Conservation (phyloP, 768 basidiomycete genomes). For the Lactarius pseudohatsudake region DNA sequence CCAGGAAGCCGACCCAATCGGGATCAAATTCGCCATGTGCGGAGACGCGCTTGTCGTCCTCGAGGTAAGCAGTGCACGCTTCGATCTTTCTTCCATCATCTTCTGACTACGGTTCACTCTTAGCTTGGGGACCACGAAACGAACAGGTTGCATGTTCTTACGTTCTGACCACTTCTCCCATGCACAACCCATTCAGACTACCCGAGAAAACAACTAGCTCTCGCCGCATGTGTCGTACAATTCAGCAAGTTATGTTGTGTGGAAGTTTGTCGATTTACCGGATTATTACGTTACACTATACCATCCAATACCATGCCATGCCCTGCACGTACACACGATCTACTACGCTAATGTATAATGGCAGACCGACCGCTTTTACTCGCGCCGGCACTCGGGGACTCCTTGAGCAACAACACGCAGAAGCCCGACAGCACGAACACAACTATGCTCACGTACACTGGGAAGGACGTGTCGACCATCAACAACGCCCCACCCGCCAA, state of each 20-base stretch:
- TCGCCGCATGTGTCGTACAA: background rate
- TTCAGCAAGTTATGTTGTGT: background rate
- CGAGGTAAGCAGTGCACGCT: background rate
- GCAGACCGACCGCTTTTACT: slow-evolving; percentile 22
- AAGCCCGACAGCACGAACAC: slow-evolving; percentile 63
- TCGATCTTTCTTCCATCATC: background rate
- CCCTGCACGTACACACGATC: background rate
- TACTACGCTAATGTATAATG: slow-evolving; percentile 19
- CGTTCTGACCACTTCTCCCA: background rate
- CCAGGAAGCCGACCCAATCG: slow-evolving; percentile 13
- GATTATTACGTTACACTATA: background rate
- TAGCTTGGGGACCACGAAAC: slow-evolving; percentile 3
- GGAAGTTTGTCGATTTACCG: background rate
- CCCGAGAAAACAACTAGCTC: too few species aligned
- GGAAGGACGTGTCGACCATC: slow-evolving; percentile 63
- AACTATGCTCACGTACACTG: slow-evolving; percentile 72
- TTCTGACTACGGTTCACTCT: background rate
- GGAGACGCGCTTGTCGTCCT: slow-evolving; percentile 9
- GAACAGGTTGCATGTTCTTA: slow-evolving; percentile 2
- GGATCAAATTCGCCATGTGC: slow-evolving; percentile 10
- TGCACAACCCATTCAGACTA: background rate
- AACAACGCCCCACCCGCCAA: slow-evolving; percentile 74
- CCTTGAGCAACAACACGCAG: slow-evolving; percentile 60
- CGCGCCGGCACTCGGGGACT: slow-evolving; percentile 45
- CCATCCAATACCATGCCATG: background rate